Evolutionary conservation across 257 asterid genomes (phyloP).

Genomic region (Linaria vulgaris): DNA sequence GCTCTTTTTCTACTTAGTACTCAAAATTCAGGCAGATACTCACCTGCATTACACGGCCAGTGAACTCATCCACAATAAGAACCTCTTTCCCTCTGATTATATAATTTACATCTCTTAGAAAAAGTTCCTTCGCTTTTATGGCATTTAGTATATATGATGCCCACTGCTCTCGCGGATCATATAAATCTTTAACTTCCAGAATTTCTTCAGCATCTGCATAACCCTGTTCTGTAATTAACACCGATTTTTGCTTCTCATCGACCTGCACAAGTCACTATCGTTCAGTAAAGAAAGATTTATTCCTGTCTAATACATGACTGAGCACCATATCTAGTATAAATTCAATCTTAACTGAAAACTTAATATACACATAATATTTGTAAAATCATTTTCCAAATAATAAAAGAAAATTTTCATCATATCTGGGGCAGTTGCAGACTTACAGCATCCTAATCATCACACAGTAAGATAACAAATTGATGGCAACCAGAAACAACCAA

Average conservation of each 20-base stretch:
- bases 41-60: slow-evolving; percentile 99
- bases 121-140: slow-evolving; percentile 91
- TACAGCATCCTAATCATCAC: slow-evolving; percentile 14
- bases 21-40: slow-evolving; percentile 26
- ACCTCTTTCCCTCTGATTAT: slow-evolving; percentile 93
- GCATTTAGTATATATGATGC: slow-evolving; percentile 94
- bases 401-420: slow-evolving; percentile 2
- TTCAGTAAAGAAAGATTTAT: slow-evolving; percentile 16
- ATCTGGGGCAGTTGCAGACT: slow-evolving; percentile 16
- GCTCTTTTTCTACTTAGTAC: slow-evolving; percentile 20
- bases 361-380: slow-evolving; percentile 1
- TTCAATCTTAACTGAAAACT: slow-evolving; percentile 15
- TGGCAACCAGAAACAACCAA: slow-evolving; percentile 9
- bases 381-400: slow-evolving; percentile 9
- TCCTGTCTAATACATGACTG: slow-evolving; percentile 14
- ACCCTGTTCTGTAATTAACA: slow-evolving; percentile 90
- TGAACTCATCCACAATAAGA: slow-evolving; percentile 93
- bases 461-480: slow-evolving; percentile 3
- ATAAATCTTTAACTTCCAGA: slow-evolving; percentile 84
- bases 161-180: slow-evolving; percentile 99
- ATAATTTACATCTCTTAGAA: slow-evolving; percentile 90
- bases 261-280: slow-evolving; percentile 61
- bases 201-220: slow-evolving; percentile 98
- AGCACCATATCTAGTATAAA: slow-evolving; percentile 16
- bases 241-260: slow-evolving; percentile 88